These are phyloP conservation scores for Penicillium chermesinum DNA, from an alignment of 495 filamentous ascomycete species.

Conservation along the genomic window DNA sequence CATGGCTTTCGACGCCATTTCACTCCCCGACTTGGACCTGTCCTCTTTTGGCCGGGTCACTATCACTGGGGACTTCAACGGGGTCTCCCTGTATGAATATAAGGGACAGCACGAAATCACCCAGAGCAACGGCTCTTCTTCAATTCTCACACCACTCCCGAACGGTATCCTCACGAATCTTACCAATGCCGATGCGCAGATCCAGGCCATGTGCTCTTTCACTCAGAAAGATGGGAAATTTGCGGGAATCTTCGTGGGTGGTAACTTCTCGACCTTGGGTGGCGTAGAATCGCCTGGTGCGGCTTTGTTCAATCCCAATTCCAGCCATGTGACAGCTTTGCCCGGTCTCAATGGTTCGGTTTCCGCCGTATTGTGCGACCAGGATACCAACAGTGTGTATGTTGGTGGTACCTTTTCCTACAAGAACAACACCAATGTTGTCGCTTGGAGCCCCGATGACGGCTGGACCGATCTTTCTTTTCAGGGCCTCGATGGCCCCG, in stretches of 20 bases:
- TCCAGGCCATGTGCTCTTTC: conserved; percentile 83
- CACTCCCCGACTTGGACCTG: conserved; percentile 76
- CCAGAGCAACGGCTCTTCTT: conserved; percentile 70
- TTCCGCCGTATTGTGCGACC: conserved; percentile 75
- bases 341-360: conserved; percentile 77
- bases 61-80: conserved; percentile 83
- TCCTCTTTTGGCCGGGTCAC: conserved; percentile 76
- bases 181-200: conserved; percentile 71
- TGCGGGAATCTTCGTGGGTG: conserved; percentile 75
- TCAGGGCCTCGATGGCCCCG: conserved; percentile 89
- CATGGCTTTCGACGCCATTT: conserved; percentile 65
- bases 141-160: conserved; percentile 75
- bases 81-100: conserved; percentile 85
- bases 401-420: conserved; percentile 82
- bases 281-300: conserved; percentile 69
- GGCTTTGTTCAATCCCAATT: conserved; percentile 71
- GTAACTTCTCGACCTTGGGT: conserved; percentile 93
- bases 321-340: conserved; percentile 61
- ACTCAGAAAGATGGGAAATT: conserved; percentile 59
- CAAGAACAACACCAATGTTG: conserved; percentile 78
- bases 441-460: conserved; percentile 65
- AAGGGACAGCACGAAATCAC: conserved; percentile 67
- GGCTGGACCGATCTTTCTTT: conserved; percentile 86
- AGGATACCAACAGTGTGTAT: conserved; percentile 77
- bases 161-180: conserved; percentile 78